Conservation (phyloP, 208 protist genomes). For the Crithidia bombi region DNA sequence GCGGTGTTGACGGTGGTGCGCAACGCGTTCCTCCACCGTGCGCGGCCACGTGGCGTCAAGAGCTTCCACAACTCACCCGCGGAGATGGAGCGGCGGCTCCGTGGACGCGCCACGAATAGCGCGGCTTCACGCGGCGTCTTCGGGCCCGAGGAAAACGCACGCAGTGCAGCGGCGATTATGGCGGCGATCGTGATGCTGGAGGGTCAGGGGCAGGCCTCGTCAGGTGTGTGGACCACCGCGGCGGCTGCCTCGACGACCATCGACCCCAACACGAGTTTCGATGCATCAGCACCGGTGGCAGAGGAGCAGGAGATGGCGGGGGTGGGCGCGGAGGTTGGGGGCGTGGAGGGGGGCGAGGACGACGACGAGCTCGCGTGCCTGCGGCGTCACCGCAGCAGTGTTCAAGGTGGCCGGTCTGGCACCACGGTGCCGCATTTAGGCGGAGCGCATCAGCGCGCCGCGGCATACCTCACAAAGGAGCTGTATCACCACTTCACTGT, state of each 20-base stretch:
- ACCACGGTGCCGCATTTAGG: background rate
- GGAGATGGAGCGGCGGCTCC: no score
- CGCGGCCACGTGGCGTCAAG: no score
- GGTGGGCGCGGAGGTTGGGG: no score
- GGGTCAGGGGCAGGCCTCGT: slow-evolving; percentile 18
- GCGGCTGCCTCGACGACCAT: background rate
- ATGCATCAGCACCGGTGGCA: background rate
- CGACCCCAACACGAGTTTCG: background rate
- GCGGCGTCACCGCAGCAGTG: background rate
- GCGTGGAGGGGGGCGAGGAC: no score
- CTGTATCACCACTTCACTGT: background rate
- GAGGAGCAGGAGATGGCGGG: no score
- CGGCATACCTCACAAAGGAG: background rate
- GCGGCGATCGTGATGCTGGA: slow-evolving; percentile 16
- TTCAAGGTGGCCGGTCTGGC: background rate
- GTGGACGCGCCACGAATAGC: no score
- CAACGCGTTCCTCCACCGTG: background rate
- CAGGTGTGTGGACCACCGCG: slow-evolving; percentile 22
- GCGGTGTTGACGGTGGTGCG: slow-evolving; percentile 12
- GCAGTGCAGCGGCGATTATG: slow-evolving; percentile 2
- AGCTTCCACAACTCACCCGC: no score
- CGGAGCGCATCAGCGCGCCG: background rate
- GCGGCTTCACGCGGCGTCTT: no score
- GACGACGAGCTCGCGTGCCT: no score
- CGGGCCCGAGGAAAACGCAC: background rate